Evolutionary conservation across 2,329 filamentous ascomycete genomes (phyloP).

Genomic region (Aspergillus luchuensis): DNA sequence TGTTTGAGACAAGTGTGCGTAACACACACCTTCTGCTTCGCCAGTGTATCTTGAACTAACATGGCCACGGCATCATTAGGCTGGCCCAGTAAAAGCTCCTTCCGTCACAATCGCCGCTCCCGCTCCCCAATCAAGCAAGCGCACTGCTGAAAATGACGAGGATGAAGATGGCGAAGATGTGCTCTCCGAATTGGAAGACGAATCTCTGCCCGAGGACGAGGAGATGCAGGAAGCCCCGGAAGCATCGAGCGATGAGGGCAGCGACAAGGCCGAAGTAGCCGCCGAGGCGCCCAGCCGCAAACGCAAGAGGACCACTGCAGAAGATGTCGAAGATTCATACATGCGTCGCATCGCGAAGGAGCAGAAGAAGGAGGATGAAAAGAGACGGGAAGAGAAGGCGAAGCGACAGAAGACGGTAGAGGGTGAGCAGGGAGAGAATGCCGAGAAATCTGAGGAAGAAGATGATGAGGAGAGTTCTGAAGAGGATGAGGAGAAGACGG

Average conservation of each 20-base stretch:
- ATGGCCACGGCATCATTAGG: conserved; percentile 26
- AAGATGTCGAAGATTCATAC: conserved; percentile 48
- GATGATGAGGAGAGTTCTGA: conserved; percentile 37
- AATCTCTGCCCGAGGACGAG: conserved; percentile 37
- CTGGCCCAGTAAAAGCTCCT: conserved; percentile 45
- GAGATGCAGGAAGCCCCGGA: conserved; percentile 48
- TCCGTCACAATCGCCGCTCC: conserved; percentile 20
- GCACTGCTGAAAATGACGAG: conserved; percentile 22
- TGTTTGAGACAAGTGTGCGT: conserved; percentile 74
- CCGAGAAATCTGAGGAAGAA: conserved; percentile 27
- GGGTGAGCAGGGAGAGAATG: conserved; percentile 56
- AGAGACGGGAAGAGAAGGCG: conserved; percentile 27
- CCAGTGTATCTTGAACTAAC: conserved; percentile 10
- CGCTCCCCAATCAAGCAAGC: conserved; percentile 22
- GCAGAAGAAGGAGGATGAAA: conserved; percentile 34
- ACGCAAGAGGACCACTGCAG: conserved; percentile 56
- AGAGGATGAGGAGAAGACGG: conserved; percentile 32
- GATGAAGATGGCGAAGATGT: conserved; percentile 33
- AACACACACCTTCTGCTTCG: not conserved
- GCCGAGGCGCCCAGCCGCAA: conserved; percentile 45
- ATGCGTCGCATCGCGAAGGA: conserved; percentile 49
- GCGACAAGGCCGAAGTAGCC: conserved; percentile 42
- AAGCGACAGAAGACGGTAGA: conserved; percentile 48
- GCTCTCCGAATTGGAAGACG: conserved; percentile 30
- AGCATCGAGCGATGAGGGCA: conserved; percentile 50